Conservation (phyloP, 2,329 filamentous ascomycete genomes). For the Dothistroma septosporum region DNA sequence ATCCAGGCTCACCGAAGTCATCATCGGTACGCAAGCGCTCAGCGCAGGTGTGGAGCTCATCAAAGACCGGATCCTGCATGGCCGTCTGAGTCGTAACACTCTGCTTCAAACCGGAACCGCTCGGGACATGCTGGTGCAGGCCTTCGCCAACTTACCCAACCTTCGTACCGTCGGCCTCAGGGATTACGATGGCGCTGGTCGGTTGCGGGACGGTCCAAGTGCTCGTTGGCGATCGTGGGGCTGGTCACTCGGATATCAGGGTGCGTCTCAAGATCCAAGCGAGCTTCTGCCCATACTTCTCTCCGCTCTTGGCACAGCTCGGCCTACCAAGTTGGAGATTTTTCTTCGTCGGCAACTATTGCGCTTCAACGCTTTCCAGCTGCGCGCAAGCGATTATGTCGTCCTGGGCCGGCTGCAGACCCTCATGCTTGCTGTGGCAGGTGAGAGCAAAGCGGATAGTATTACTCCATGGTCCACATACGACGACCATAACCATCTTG, state of each 20-base stretch:
- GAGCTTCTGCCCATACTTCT: constrained; percentile 23
- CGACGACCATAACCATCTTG: constrained; percentile 4
- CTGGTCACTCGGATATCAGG: constrained; percentile 13
- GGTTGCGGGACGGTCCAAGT: constrained; percentile 47
- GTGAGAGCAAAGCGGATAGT: not conserved
- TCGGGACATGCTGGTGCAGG: constrained; percentile 53
- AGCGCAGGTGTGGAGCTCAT: constrained; percentile 4
- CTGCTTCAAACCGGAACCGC: constrained; percentile 46
- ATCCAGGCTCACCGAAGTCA: constrained; percentile 45
- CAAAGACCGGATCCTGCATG: constrained; percentile 11
- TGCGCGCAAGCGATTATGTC: not conserved
- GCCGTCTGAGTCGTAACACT: constrained; percentile 12
- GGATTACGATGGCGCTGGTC: constrained; percentile 52
- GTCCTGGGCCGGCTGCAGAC: constrained; percentile 19
- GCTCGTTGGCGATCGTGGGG: constrained; percentile 56
- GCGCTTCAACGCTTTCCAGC: not conserved
- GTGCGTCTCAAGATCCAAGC: not conserved
- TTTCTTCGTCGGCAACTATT: constrained; percentile 21
- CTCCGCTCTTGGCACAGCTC: constrained; percentile 16
- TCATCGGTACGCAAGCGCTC: constrained; percentile 45
- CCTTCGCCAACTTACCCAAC: constrained; percentile 53
- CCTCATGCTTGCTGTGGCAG: constrained; percentile 20
- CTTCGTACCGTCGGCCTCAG: constrained; percentile 57
- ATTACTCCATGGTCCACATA: not conserved
- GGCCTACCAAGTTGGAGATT: constrained; percentile 22